Conservation (phyloP, 2,329 filamentous ascomycete species). For the Chaetomiaceae sp. region DNA sequence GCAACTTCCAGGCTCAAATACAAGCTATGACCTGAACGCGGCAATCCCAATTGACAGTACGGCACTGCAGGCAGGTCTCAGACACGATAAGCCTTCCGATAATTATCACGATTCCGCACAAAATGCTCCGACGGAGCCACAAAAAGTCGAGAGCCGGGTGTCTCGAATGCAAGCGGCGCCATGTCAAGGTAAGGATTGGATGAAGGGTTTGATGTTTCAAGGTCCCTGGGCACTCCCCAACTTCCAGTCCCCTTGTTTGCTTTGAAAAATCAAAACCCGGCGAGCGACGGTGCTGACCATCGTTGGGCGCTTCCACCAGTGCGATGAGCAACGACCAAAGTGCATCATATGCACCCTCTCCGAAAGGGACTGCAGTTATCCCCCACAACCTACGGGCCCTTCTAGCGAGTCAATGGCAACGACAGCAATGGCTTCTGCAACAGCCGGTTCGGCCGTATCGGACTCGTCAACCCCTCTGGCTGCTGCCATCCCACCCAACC, state of each 20-base stretch:
- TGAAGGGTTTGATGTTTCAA: too few relatives aligned
- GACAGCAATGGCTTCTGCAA: not conserved
- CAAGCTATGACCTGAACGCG: too few relatives aligned
- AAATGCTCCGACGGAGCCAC: conserved; percentile 26
- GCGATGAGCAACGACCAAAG: conserved; percentile 28
- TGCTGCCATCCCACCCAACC: not conserved
- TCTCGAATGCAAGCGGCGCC: conserved; percentile 28
- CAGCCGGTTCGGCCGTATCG: not conserved
- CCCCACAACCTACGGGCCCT: not conserved
- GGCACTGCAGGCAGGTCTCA: too few relatives aligned
- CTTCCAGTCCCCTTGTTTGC: not conserved
- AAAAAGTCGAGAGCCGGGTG: conserved; percentile 31
- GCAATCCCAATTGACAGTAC: too few relatives aligned
- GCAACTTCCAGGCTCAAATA: too few relatives aligned
- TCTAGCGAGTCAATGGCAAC: not conserved
- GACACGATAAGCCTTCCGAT: too few relatives aligned
- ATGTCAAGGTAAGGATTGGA: conserved; percentile 25
- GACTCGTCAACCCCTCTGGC: not conserved
- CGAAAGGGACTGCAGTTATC: conserved; percentile 27
- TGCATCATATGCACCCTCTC: conserved; percentile 30
- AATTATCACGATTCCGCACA: not conserved
- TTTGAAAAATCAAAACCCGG: not conserved
- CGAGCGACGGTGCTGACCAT: not conserved
- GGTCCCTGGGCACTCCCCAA: too few relatives aligned
- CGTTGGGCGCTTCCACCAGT: too few relatives aligned